Percentiles rank a stretch among this genome's conserved stretches.
phyloP scores from a whole-genome alignment of 2,329 filamentous ascomycete genomes.

The Ophidiomyces ophidiicola region DNA sequence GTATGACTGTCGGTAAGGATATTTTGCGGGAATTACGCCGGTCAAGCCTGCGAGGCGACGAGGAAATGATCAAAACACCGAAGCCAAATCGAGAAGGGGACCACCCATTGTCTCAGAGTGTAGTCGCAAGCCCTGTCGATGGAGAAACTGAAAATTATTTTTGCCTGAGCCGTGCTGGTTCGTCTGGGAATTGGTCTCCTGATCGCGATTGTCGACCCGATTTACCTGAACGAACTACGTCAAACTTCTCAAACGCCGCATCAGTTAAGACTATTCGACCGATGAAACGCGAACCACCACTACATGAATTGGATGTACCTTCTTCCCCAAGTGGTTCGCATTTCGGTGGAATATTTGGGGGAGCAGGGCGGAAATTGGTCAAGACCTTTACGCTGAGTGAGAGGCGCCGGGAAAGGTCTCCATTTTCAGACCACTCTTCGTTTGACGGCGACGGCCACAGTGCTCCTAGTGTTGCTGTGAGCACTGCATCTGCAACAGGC shows the following conservation, averaged over 20 bases:
- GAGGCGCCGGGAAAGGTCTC: conserved; percentile 25
- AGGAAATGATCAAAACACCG: conserved; percentile 38
- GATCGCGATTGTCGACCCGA: conserved; percentile 26
- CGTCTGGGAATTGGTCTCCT: conserved; percentile 14
- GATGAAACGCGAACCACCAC: conserved; percentile 20
- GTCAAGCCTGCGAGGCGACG: conserved; percentile 47
- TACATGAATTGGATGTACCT: conserved; percentile 19
- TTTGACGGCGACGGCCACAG: conserved; percentile 28
- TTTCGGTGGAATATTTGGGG: conserved; percentile 31
- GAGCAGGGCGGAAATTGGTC: conserved; percentile 28
- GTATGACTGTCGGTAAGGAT: conserved; percentile 44
- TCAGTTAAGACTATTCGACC: conserved; percentile 36
- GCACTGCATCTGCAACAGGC: conserved; percentile 33
- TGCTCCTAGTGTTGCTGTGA: conserved; percentile 35
- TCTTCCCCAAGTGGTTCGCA: conserved; percentile 25
- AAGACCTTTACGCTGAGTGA: conserved; percentile 28
- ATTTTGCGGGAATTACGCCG: conserved; percentile 38
- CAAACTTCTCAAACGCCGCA: conserved; percentile 36
- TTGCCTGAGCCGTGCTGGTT: conserved; percentile 14
- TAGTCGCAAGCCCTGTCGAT: conserved; percentile 54
- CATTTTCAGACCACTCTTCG: conserved; percentile 26
- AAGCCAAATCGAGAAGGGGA: conserved; percentile 45
- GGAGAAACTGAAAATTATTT: conserved; percentile 31
- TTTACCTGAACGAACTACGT: conserved; percentile 30
- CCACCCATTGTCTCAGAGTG: conserved; percentile 64